Percentiles rank a stretch among this genome's conserved stretches.
Evolutionary conservation across 139 green algal species (phyloP).

Genomic region (Chlorella sp.): DNA sequence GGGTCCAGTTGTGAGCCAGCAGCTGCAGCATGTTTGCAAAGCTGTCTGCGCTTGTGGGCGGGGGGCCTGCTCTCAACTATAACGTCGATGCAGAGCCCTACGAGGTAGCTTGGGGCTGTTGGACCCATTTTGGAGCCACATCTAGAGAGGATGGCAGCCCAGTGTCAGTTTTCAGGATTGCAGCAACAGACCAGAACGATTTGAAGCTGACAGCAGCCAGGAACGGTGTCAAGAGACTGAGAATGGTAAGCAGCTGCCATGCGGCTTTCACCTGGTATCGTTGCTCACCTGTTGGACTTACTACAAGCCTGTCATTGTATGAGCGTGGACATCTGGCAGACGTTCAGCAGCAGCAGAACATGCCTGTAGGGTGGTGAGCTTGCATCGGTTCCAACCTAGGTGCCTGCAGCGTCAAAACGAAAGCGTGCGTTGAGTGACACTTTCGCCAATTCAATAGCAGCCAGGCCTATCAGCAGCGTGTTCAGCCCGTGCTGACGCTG

Average conservation of each 20-base stretch:
- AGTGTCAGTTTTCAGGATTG: conserved; percentile 74
- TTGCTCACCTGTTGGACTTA: too few species aligned
- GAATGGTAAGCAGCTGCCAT: conserved; percentile 45
- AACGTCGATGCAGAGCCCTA: conserved; percentile 51
- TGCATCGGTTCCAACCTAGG: too few species aligned
- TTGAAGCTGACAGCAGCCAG: conserved; percentile 52
- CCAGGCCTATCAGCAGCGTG: not conserved
- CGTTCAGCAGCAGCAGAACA: too few species aligned
- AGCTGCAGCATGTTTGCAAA: conserved; percentile 89
- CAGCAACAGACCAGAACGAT: conserved; percentile 44
- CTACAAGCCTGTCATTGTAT: too few species aligned
- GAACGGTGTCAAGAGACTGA: conserved; percentile 79
- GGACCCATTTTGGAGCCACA: conserved; percentile 62
- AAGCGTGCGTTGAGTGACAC: too few species aligned
- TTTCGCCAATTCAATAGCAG: too few species aligned
- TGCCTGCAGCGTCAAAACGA: too few species aligned
- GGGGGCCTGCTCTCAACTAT: conserved; percentile 59
- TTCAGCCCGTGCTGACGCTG: not conserved
- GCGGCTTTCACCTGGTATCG: too few species aligned
- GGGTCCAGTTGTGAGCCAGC: too few species aligned
- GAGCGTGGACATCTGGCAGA: too few species aligned
- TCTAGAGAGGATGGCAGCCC: conserved; percentile 53
- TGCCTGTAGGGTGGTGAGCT: too few species aligned
- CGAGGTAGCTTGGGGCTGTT: conserved; percentile 53
- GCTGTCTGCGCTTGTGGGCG: conserved; percentile 60